Evolutionary conservation across 257 asterid genomes (phyloP), one percentile per base, ranked within the genome.

Genomic region (Paulownia fortunei): DNA sequence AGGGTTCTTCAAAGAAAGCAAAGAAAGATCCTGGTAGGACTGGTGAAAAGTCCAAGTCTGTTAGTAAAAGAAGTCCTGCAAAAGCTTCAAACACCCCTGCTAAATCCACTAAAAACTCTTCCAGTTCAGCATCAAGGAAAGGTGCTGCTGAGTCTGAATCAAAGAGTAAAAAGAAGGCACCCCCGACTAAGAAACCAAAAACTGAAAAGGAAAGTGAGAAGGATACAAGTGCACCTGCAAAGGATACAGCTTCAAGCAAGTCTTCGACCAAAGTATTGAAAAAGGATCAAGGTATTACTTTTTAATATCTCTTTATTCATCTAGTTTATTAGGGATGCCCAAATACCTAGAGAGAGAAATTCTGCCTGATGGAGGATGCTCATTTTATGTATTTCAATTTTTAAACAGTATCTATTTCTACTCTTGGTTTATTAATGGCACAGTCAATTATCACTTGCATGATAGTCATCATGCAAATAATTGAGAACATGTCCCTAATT

Each of bases 121-220:
- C 90, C 78, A 74, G 89, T 87, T 73, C 89, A 12, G 76, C 66
- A 54, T 72, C 90, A 23, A 88, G 87, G 87, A 91, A 87, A 84
- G 85, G 69, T 61, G 54, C 84, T 65, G 68, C 87, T 72, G 94
- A 46, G 74, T 78, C 84, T 81, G 92, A 81, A 73, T 64, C 86
- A 1, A 85, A 86, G 83, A 46, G 81, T 73, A 84, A 88, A 81
- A 36, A 2, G 0, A 84, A 82, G 82, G 58, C 82, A 47, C 80
- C 90, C 4, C 15, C 44, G 32, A 62, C 82, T 13, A 91, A 88
- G 85, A 90, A 84, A 70, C 85, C 72, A 76, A 89, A 87, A 55
- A 86, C 65, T 58, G 90, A 86, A 24, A 87, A 87, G 69, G 87
- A 89, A 70, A 81, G 60, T 19, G 86, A 86, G 80, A 83, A 85